Evolutionary conservation across 345 rosid genomes (phyloP).

Genomic region (Citrus trifoliata): DNA sequence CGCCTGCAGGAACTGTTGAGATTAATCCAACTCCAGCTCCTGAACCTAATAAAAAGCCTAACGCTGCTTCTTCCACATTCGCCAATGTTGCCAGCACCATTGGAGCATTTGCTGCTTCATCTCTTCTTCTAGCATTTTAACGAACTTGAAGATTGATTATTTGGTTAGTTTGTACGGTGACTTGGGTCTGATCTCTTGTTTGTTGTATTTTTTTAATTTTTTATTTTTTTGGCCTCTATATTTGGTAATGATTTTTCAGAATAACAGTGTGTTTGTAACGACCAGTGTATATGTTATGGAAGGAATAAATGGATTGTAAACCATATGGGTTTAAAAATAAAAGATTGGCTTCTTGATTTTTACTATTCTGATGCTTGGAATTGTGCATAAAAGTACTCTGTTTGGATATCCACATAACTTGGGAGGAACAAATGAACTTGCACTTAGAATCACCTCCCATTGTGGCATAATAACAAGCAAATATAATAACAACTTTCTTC

Average conservation of each 20-base stretch:
- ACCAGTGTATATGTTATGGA: not conserved
- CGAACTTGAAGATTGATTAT: not conserved
- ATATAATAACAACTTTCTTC: not conserved
- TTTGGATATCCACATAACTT: not conserved
- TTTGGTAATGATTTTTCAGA: conserved; percentile 24
- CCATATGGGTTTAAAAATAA: not conserved
- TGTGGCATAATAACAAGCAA: not conserved
- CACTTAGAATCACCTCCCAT: not conserved
- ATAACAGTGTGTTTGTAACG: not conserved
- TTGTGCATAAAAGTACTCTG: not conserved
- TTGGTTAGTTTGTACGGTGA: not conserved
- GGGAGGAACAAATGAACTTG: not conserved
- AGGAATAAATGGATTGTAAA: conserved; percentile 21
- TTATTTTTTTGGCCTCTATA: not conserved
- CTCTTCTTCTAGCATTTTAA: conserved; percentile 38
- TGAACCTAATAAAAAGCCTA: conserved; percentile 17
- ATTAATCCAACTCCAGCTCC: conserved; percentile 59
- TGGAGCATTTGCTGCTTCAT: conserved; percentile 54
- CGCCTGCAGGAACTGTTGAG: conserved; percentile 43
- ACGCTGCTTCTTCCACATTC: conserved; percentile 36
- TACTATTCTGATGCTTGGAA: not conserved
- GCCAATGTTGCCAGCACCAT: conserved; percentile 25
- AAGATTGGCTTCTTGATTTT: not conserved
- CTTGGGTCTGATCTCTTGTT: not conserved
- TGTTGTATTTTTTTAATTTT: not conserved